These are phyloP conservation scores for Daucus carota DNA, from an alignment of 129 eudicot species.

Conservation along the genomic window DH1_v3.0 NC_030388.2:8039501-8040000, in stretches of 20 bases:
- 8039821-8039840: neutral
- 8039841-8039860: neutral
- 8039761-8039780: slow-evolving; percentile 95
- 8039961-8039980: neutral
- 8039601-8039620: neutral
- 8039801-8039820: slow-evolving; percentile 43
- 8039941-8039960: neutral
- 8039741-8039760: slow-evolving; percentile 96
- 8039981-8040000: neutral
- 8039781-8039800: slow-evolving; percentile 92
- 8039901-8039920: neutral
- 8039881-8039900: neutral
- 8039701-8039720: slow-evolving; percentile 77
- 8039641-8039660: slow-evolving; percentile 80
- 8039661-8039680: slow-evolving; percentile 83
- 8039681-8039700: slow-evolving; percentile 74
- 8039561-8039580: neutral
- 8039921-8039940: neutral
- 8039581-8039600: neutral
- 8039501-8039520: neutral
- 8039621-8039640: neutral
- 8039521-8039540: neutral
- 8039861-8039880: neutral
- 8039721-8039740: slow-evolving; percentile 99
- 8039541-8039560: neutral